phyloP scores from a whole-genome alignment of 1,139 yeast species.

The Kodamaea derodonti region DNA sequence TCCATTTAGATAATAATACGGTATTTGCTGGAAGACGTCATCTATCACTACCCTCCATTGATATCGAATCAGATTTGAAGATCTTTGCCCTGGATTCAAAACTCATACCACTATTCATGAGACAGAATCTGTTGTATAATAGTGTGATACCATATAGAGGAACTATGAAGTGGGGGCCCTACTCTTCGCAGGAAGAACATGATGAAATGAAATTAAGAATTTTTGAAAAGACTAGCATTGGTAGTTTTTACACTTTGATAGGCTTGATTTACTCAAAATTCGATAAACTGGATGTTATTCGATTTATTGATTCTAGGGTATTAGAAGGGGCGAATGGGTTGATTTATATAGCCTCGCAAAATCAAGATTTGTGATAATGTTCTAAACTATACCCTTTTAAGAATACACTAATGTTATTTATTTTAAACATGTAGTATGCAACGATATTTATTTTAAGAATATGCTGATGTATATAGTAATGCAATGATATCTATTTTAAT shows the following conservation, averaged over 20 bases:
- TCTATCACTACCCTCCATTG: slow-evolving; percentile 26
- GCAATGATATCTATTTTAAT: too few relatives aligned
- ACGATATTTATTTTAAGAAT: too few relatives aligned
- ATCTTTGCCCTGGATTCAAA: slow-evolving; percentile 18
- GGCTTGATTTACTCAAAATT: slow-evolving; percentile 34
- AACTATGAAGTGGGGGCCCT: slow-evolving; percentile 18
- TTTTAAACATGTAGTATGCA: too few relatives aligned
- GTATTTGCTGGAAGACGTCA: slow-evolving; percentile 26
- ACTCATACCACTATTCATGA: slow-evolving; percentile 33
- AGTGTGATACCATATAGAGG: slow-evolving; percentile 31
- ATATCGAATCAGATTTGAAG: slow-evolving; percentile 19
- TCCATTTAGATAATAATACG: slow-evolving; percentile 18
- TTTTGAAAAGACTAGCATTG: slow-evolving; percentile 26
- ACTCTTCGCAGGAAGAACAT: slow-evolving; percentile 11
- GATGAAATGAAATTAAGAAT: slow-evolving; percentile 13
- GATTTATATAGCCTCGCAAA: slow-evolving; percentile 10
- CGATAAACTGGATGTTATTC: slow-evolving; percentile 20
- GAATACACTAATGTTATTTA: not conserved
- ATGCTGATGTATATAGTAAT: too few relatives aligned
- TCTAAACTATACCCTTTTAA: too few relatives aligned
- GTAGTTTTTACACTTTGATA: slow-evolving; percentile 38
- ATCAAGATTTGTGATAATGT: not conserved
- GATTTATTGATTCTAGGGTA: slow-evolving; percentile 27
- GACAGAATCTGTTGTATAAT: slow-evolving; percentile 23
- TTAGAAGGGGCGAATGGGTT: slow-evolving; percentile 24